These are phyloP conservation scores for Hymenoscyphus fructigenus DNA, from an alignment of 2,329 filamentous ascomycete genomes.

Conservation along the genomic window DNA sequence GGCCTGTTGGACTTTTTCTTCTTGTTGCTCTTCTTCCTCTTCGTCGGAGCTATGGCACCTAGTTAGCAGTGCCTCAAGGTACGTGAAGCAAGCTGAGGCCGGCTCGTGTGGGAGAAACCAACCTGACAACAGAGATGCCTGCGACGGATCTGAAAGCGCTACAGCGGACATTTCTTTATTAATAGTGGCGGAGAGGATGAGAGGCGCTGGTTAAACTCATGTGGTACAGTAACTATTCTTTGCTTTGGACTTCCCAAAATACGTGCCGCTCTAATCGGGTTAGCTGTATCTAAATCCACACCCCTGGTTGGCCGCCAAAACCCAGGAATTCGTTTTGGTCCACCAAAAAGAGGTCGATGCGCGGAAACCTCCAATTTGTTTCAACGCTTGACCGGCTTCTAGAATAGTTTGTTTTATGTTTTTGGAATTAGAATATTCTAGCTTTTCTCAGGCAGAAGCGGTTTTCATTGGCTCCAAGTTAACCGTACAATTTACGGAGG, in stretches of 20 bases:
- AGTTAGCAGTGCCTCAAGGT: constrained; percentile 25
- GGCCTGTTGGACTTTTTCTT: constrained; percentile 59
- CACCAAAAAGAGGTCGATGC: not conserved
- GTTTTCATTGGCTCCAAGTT: too few relatives aligned
- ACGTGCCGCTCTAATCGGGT: not conserved
- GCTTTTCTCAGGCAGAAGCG: not conserved
- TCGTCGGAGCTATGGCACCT: constrained; percentile 43
- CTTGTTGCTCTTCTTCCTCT: constrained; percentile 54
- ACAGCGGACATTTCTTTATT: constrained; percentile 35
- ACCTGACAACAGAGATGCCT: constrained; percentile 33
- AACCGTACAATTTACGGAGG: too few relatives aligned
- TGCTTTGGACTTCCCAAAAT: not conserved
- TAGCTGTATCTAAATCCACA: not conserved
- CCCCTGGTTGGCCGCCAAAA: not conserved
- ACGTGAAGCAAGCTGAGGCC: constrained; percentile 14
- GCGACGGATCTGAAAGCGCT: constrained; percentile 32
- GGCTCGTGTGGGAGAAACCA: constrained; percentile 18
- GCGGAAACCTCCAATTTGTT: not conserved
- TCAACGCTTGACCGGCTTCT: not conserved
- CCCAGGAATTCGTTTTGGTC: not conserved
- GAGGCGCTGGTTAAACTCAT: constrained; percentile 5
- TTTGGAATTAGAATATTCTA: not conserved
- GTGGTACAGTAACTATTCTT: constrained; percentile 4
- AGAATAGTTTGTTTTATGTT: not conserved
- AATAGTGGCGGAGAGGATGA: constrained; percentile 2